These are phyloP conservation scores for Perilla frutescens DNA, from an alignment of 257 asterid genomes.

Conservation along the genomic window DNA sequence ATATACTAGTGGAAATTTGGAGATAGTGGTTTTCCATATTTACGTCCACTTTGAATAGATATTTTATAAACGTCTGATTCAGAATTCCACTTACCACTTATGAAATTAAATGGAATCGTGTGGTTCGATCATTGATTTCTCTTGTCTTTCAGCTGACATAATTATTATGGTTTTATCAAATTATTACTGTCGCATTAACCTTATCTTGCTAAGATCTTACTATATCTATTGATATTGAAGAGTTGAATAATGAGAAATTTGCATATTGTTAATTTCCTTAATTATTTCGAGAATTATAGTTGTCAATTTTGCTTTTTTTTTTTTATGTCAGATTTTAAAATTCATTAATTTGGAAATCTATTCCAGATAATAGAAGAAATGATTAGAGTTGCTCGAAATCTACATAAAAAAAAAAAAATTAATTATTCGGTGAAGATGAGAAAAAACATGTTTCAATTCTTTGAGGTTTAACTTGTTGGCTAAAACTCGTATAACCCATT, in stretches of 20 bases:
- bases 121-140: not conserved
- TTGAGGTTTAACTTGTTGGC: too few species aligned
- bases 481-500: too few species aligned
- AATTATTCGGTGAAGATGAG: too few species aligned
- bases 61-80: conserved; percentile 45
- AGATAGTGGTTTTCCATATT: conserved; percentile 37
- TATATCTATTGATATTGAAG: not conserved
- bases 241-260: conserved; percentile 21
- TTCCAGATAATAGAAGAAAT: not conserved
- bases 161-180: not conserved
- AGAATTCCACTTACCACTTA: conserved; percentile 43
- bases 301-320: too few species aligned
- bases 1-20: conserved; percentile 3
- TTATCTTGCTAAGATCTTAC: conserved; percentile 11
- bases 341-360: not conserved
- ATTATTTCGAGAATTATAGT: too few species aligned
- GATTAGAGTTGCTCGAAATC: too few species aligned
- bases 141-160: not conserved
- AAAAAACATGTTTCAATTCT: too few species aligned
- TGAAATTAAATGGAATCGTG: not conserved
- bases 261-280: too few species aligned
- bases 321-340: not conserved
- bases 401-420: too few species aligned
- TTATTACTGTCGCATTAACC: conserved; percentile 2
- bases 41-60: conserved; percentile 33